Conservation (phyloP, 225 moss, liverwort and hornwort species). For the Antitrichia curtipendula region DNA sequence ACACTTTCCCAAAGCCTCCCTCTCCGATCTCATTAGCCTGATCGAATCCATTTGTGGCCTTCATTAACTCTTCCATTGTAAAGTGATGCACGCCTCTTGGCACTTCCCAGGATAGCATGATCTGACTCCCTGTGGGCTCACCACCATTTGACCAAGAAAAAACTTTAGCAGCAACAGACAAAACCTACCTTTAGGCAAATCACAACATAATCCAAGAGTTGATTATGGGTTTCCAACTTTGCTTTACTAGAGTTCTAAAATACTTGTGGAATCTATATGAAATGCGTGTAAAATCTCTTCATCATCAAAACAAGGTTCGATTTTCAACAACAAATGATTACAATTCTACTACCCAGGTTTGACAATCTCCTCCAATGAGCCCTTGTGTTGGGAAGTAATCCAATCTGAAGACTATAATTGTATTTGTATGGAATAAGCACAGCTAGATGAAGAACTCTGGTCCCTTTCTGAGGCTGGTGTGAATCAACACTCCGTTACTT, state of each 20-base stretch:
- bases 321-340: neutral
- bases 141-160: neutral
- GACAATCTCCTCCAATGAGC: neutral
- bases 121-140: neutral
- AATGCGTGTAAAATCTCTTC: neutral
- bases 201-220: neutral
- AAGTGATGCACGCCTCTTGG: conserved; percentile 23
- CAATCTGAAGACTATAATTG: neutral
- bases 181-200: neutral
- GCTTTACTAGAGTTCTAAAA: neutral
- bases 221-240: neutral
- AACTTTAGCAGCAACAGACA: neutral
- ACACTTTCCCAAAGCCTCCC: conserved; percentile 41
- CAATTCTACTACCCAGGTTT: neutral
- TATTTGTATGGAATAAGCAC: neutral
- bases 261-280: neutral
- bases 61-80: conserved; percentile 21
- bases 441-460: neutral
- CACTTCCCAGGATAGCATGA: conserved; percentile 18
- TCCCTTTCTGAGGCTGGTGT: neutral
- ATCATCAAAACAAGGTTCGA: neutral
- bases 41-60: conserved; percentile 18
- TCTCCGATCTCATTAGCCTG: conserved; percentile 25
- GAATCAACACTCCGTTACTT: neutral
- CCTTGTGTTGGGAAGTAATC: neutral